Percentiles rank a stretch among this genome's conserved stretches.
phyloP scores from a whole-genome alignment of 805 yeast species.

The Lachancea thermotolerans region DNA sequence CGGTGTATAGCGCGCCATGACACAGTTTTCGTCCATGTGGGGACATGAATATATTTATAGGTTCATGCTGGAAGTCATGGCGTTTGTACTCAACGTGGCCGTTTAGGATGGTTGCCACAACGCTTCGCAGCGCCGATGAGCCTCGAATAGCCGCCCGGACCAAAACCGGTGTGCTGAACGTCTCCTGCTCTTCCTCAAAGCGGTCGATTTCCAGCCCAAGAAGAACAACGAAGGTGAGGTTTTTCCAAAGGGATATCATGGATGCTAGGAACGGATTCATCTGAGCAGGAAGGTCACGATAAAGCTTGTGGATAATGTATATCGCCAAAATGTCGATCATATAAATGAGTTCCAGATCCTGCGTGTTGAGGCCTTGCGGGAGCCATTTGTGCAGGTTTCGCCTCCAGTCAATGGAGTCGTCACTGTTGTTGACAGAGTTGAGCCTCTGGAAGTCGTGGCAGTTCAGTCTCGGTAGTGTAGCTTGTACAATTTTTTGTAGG shows the following conservation, averaged over 20 bases:
- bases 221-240: constrained; percentile 51
- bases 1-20: constrained; percentile 53
- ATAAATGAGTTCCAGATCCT: constrained; percentile 40
- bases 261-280: constrained; percentile 57
- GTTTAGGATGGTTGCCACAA: constrained; percentile 55
- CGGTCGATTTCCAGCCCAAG: constrained; percentile 57
- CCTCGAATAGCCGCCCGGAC: constrained; percentile 52
- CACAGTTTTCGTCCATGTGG: constrained; percentile 60
- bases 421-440: constrained; percentile 17
- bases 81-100: constrained; percentile 35
- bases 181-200: constrained; percentile 37
- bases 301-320: constrained; percentile 40
- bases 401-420: constrained; percentile 21
- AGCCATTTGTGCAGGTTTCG: constrained; percentile 34
- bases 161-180: constrained; percentile 38
- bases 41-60: constrained; percentile 53
- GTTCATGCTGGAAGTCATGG: constrained; percentile 55
- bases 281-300: constrained; percentile 29
- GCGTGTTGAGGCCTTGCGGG: constrained; percentile 32
- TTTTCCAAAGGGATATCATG: constrained; percentile 59
- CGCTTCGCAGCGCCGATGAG: constrained; percentile 54
- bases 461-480: constrained; percentile 20
- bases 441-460: constrained; percentile 23
- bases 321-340: constrained; percentile 39
- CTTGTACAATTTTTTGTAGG: constrained; percentile 26